Evolutionary conservation across 371 early-diverging fungal genomes (phyloP), one percentile per base, ranked within the genome.

Genomic region (Lichtheimia corymbifera): DNA sequence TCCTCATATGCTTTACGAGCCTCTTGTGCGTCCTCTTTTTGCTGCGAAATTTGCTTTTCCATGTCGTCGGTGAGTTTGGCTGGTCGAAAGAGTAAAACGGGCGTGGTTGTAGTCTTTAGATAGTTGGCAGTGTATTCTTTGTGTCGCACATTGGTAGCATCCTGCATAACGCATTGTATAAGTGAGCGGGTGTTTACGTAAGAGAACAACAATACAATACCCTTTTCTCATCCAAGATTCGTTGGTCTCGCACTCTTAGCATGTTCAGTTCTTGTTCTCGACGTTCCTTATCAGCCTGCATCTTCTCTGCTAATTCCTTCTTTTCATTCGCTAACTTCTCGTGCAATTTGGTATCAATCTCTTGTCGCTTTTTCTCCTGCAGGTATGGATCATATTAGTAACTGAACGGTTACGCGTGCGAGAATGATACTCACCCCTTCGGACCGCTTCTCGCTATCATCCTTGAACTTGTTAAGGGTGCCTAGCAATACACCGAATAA

Each of bases 381-480:
- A 17, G 9, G 3, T 7, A 47, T 28, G 50, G 4, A 18, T 14
- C 15, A 22, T n/a, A 27, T 28, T 12, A 27, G 15, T 28, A 42
- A 42, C 14, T 7, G 18, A 40, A 27, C 0, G 35, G 28, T 28
- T 11, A 11, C 35, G 35, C 11, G 35, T 25, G 41, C 30, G 12
- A 18, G 15, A 42, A 24, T 44, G 50, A 2, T 5, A 62, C 65
- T 68, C 77, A 85, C 86, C 40, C 79, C 74, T 53, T 82, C 79
- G 7, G 72, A 73, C 53, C 71, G 81, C 28, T 53, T 50, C 58
- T 53, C 25, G 27, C 55, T 79, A 13, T 82, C 79, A 50, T 77
- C 73, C 62, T 85, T 86, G 58, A 84, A 83, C 59, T 84, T 83
- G 50, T 78, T 83, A 2, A 86, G 71, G 1, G 85, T 84, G 22